Conservation (phyloP, 176 grass and related monocot species). For the Triticum aestivum region DNA sequence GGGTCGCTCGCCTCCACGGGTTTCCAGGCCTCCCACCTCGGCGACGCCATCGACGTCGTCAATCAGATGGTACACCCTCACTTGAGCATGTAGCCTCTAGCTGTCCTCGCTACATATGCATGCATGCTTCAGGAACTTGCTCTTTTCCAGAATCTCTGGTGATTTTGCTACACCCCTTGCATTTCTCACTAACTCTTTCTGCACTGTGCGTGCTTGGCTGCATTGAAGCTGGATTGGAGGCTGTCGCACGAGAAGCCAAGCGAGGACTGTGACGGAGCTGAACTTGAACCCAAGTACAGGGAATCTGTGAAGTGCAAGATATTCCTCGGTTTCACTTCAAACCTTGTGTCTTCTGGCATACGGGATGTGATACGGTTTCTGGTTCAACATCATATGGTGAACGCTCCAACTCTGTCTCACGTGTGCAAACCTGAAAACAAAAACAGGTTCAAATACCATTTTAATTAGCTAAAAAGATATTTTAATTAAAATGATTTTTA, state of each 20-base stretch:
- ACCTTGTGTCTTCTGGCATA: conserved; percentile 87
- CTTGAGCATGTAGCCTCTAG: not conserved
- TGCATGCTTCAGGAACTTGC: not conserved
- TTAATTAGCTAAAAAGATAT: too few relatives aligned
- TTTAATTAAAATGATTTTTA: too few relatives aligned
- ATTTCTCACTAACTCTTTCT: conserved; percentile 3
- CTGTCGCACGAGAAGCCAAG: conserved; percentile 62
- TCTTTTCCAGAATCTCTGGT: not conserved
- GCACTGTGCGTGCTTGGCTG: not conserved
- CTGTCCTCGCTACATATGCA: too few relatives aligned
- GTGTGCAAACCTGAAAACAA: not conserved
- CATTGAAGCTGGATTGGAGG: conserved; percentile 87
- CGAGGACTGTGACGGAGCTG: conserved; percentile 52
- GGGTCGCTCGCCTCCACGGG: conserved; percentile 55
- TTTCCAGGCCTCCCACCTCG: conserved; percentile 85
- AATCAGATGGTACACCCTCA: conserved; percentile 67
- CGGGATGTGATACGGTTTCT: conserved; percentile 80
- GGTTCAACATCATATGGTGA: conserved; percentile 89
- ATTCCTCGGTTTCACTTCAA: conserved; percentile 97
- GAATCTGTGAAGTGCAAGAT: conserved; percentile 92
- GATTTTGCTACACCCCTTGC: not conserved
- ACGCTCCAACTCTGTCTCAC: conserved; percentile 11
- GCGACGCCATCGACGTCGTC: conserved; percentile 64
- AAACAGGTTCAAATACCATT: not conserved
- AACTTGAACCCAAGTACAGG: conserved; percentile 64